Evolutionary conservation across 2,329 filamentous ascomycete species (phyloP).

Genomic region (Cercospora berteroae): DNA sequence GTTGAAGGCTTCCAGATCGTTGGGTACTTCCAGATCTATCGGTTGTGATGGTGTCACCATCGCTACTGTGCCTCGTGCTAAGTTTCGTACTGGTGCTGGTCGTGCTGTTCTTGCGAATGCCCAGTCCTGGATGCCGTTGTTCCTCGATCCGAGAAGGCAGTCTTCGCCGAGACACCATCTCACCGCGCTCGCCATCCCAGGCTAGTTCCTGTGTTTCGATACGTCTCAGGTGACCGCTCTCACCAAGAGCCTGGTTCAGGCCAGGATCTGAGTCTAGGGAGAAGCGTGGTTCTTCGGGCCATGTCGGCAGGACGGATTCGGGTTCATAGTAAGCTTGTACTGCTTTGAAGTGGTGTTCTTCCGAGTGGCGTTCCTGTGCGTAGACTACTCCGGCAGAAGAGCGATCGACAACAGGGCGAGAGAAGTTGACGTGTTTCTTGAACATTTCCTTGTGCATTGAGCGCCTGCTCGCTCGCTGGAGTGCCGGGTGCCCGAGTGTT

Average conservation of each 20-base stretch:
- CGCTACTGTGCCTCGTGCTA: not conserved
- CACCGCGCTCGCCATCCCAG: slow-evolving; percentile 4
- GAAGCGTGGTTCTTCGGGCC: slow-evolving; percentile 21
- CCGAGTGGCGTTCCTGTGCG: not conserved
- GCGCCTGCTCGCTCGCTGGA: not conserved
- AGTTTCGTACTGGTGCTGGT: not conserved
- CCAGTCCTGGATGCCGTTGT: slow-evolving; percentile 10
- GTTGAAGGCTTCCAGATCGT: not conserved
- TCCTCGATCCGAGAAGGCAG: slow-evolving; percentile 4
- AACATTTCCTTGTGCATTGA: not conserved
- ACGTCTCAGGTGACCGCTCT: not conserved
- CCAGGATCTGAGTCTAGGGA: slow-evolving; percentile 12
- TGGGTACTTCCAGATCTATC: not conserved
- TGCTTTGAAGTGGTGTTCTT: slow-evolving; percentile 7
- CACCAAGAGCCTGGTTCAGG: slow-evolving; percentile 1
- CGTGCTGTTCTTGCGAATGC: not conserved
- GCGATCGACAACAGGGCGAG: not conserved
- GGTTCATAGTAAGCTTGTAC: slow-evolving; percentile 13
- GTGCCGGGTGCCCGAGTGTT: not conserved
- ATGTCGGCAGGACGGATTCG: not conserved
- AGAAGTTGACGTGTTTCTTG: slow-evolving; percentile 13
- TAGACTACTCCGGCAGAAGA: not conserved
- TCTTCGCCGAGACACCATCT: not conserved
- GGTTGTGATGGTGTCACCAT: not conserved
- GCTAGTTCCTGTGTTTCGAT: not conserved